Base-by-base conservation (phyloP, 805 yeast species). In the Lipomyces yamanashiensis region DNA sequence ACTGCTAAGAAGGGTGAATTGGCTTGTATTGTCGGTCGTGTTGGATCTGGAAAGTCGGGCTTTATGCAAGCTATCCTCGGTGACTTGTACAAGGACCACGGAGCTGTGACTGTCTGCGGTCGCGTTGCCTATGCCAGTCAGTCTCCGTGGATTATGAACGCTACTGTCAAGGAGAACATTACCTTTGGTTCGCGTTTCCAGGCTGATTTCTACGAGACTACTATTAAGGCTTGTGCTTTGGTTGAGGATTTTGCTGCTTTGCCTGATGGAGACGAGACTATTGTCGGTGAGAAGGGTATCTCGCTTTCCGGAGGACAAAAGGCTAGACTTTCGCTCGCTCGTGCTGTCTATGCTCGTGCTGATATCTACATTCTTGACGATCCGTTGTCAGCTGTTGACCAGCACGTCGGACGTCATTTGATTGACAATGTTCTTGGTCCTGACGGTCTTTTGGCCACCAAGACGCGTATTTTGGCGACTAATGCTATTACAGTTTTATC, bases 291-390 rank as follows among this genome's bases (percentile, higher is more conserved):
- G 78, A 91, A 93, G 75, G 99, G 99, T 68, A 92, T 95, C 57
- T 90, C 98, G 13, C 81, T 95, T 55, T 90, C 97, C 48, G 99
- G 99, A 57, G 99, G 99, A 51, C 99, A 95, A 76, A 95, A 95
- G 81, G 98, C 99, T 0, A 86, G 99, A 75, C 82, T 95, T 43
- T 87, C 96, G 0, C 82, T 95, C 58, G 99, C 99, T 0, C 85
- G 99, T 74, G 98, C 99, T 12, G 97, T 95, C 9, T 95, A 95
- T 74, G 84, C 97, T 12, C 83, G 98, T 68, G 96, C 98, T 2
- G 98, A 95, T 73, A 85, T 95, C 37, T 92, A 90, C 74, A 78
- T 95, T 47, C 78, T 95, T 67, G 99, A 95, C 75, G 99, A 95
- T 76, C 90, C 96, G 9, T 82, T 95, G 64, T 88, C 96, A 74